A percentile compares a stretch with the other conserved stretches of the same genome.
phyloP scores from a whole-genome alignment of 306 rosid species.

The Astragalus membranaceus region DNA sequence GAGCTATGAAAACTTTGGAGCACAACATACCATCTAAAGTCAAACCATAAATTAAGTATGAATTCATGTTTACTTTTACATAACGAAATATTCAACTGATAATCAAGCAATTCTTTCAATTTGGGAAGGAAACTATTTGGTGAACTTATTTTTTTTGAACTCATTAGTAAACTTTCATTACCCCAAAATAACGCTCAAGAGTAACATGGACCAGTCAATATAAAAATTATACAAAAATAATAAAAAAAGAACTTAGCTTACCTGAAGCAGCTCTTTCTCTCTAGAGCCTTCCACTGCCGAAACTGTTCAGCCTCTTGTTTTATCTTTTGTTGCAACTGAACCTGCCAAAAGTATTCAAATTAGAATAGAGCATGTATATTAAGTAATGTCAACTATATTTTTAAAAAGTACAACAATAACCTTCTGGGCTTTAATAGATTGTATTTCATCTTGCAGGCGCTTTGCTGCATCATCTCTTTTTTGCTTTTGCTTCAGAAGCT shows the following conservation, averaged over 20 bases:
- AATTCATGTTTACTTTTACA: not conserved
- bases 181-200: too few species aligned
- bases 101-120: too few species aligned
- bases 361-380: not conserved
- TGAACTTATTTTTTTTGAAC: too few species aligned
- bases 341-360: constrained; percentile 36
- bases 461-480: constrained; percentile 95
- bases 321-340: constrained; percentile 86
- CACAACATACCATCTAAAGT: not conserved
- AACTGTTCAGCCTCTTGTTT: constrained; percentile 98
- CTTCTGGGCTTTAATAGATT: too few species aligned
- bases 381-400: not conserved
- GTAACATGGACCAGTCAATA: too few species aligned
- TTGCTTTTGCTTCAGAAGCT: constrained; percentile 91
- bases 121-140: too few species aligned
- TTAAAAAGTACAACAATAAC: constrained; percentile 35
- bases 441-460: constrained; percentile 92
- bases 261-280: constrained; percentile 93
- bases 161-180: too few species aligned
- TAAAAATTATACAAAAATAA: not conserved
- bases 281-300: constrained; percentile 99
- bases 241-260: constrained; percentile 20
- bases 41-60: not conserved
- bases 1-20: not conserved
- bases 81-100: not conserved